Conservation (phyloP, 768 basidiomycete species). For the Gloeophyllum trabeum region DNA sequence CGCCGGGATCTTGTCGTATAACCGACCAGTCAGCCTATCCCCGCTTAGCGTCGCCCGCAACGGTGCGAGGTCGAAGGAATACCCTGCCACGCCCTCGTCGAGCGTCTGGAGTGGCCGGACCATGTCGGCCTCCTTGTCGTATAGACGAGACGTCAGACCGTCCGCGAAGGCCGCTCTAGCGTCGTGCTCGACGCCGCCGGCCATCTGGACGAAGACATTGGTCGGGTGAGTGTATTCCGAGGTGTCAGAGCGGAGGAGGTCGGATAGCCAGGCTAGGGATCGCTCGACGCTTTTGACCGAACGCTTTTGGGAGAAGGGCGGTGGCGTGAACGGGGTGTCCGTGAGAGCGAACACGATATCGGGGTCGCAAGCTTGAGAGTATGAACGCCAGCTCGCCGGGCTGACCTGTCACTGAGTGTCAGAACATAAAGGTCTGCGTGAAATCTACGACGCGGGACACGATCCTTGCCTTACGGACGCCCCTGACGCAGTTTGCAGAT, state of each 20-base stretch:
- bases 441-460: neutral
- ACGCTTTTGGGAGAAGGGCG: conserved; percentile 70
- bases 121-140: conserved; percentile 40
- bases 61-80: conserved; percentile 57
- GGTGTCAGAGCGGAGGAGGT: conserved; percentile 25
- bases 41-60: conserved; percentile 21
- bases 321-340: conserved; percentile 55
- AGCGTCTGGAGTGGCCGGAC: conserved; percentile 41
- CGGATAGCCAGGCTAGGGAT: conserved; percentile 49
- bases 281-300: conserved; percentile 67
- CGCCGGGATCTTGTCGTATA: neutral
- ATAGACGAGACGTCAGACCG: conserved; percentile 41
- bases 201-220: conserved; percentile 61
- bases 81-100: conserved; percentile 62
- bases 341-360: conserved; percentile 64
- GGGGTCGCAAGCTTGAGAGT: conserved; percentile 42
- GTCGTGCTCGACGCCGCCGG: conserved; percentile 39
- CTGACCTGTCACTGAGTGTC: conserved; percentile 47
- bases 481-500: conserved; percentile 48
- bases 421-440: no score
- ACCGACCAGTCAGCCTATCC: neutral
- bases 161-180: conserved; percentile 60
- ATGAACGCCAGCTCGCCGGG: conserved; percentile 40
- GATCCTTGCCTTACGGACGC: conserved; percentile 55
- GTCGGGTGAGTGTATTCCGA: conserved; percentile 13